These are phyloP conservation scores for Stachybotrys chartarum DNA, from an alignment of 2,329 filamentous ascomycete species.

Conservation along the genomic window DNA sequence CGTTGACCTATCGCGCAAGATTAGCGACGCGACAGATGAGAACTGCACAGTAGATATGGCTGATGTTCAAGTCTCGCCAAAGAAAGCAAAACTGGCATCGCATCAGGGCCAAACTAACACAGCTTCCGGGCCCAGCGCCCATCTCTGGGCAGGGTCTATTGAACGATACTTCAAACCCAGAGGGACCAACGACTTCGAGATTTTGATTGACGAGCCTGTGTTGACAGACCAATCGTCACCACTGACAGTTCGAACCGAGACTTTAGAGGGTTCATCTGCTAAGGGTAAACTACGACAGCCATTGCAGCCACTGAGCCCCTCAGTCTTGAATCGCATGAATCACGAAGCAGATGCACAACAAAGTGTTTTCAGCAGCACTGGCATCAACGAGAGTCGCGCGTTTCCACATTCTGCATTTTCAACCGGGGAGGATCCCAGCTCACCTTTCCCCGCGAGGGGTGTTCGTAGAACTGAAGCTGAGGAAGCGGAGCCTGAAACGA, in stretches of 20 bases:
- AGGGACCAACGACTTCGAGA: slow-evolving; percentile 18
- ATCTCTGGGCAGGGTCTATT: slow-evolving; percentile 16
- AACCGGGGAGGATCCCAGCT: not conserved
- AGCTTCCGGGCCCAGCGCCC: not conserved
- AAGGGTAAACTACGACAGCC: slow-evolving; percentile 1
- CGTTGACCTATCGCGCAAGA: slow-evolving; percentile 24
- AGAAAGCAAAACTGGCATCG: not conserved
- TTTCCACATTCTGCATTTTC: not conserved
- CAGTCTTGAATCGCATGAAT: slow-evolving; percentile 10
- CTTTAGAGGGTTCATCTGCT: not conserved
- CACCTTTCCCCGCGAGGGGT: not conserved
- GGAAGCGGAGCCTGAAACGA: not conserved
- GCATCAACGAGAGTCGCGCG: not conserved
- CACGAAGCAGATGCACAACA: slow-evolving; percentile 6
- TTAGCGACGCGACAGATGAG: slow-evolving; percentile 23
- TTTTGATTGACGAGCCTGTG: slow-evolving; percentile 26
- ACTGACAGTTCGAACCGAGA: not conserved
- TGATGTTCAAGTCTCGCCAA: slow-evolving; percentile 16
- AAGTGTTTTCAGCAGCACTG: not conserved
- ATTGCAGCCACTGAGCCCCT: slow-evolving; percentile 9
- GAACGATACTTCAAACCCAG: slow-evolving; percentile 20
- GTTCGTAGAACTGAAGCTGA: not conserved
- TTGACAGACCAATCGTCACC: slow-evolving; percentile 5
- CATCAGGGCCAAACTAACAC: not conserved
- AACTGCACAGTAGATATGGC: slow-evolving; percentile 10